Conservation (phyloP, 495 filamentous ascomycete species). For the Aspergillus nanangensis region DNA sequence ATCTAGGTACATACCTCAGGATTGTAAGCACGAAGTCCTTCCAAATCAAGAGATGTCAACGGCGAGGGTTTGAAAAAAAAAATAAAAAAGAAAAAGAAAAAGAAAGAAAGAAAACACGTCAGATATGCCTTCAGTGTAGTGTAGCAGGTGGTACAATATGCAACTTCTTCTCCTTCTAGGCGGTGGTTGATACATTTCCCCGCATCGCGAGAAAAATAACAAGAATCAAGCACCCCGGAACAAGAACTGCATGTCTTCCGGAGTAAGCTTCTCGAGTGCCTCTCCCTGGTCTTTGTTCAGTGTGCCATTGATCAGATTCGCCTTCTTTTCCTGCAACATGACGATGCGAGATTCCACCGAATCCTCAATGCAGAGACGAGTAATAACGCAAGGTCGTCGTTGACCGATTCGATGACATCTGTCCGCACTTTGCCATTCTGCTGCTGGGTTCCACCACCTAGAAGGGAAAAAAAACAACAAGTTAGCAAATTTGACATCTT, state of each 20-base stretch:
- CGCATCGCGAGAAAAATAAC: neutral
- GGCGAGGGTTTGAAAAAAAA: too few relatives aligned
- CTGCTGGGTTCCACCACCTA: conserved; percentile 95
- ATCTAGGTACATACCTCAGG: too few relatives aligned
- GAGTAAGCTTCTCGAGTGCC: conserved; percentile 83
- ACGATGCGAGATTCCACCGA: conserved; percentile 94
- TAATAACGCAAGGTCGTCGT: conserved; percentile 88
- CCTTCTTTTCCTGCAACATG: conserved; percentile 94
- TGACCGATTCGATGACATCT: conserved; percentile 97
- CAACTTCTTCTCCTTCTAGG: too few relatives aligned
- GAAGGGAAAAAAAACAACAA: too few relatives aligned
- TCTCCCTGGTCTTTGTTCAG: conserved; percentile 81
- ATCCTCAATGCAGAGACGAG: conserved; percentile 89
- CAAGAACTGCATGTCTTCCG: conserved; percentile 90
- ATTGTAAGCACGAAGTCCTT: too few relatives aligned
- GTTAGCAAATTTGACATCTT: conserved; percentile 8
- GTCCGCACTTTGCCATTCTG: conserved; percentile 96
- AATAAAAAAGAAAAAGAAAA: too few relatives aligned
- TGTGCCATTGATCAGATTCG: conserved; percentile 90
- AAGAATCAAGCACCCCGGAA: conserved; percentile 61
- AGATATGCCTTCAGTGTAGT: too few relatives aligned
- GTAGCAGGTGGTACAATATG: too few relatives aligned
- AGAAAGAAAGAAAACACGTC: too few relatives aligned
- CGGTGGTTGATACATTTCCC: too few relatives aligned
- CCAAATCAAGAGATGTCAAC: too few relatives aligned